These are phyloP conservation scores for Globisporangium mamillatum DNA, from an alignment of 352 stramenopile species.

Conservation along the genomic window DNA sequence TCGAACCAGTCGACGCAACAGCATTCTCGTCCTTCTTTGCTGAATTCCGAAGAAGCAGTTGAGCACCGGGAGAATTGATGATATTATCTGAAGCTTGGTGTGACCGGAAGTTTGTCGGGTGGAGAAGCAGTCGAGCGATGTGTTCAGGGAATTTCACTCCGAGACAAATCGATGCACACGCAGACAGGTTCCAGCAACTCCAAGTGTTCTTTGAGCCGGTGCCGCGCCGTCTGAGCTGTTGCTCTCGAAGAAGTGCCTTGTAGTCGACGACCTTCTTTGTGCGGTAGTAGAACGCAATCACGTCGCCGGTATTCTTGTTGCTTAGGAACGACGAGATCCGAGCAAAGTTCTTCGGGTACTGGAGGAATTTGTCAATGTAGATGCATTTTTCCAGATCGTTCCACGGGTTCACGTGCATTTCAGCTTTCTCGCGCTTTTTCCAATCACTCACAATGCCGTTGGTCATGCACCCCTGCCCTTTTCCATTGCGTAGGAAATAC, in stretches of 20 bases:
- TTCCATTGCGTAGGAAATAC: slow-evolving; percentile 48
- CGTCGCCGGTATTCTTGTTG: slow-evolving; percentile 97
- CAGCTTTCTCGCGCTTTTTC: slow-evolving; percentile 59
- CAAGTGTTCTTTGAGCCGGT: slow-evolving; percentile 86
- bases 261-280: slow-evolving; percentile 98
- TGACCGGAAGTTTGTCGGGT: slow-evolving; percentile 81
- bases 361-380: slow-evolving; percentile 98
- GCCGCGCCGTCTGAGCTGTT: slow-evolving; percentile 80
- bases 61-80: slow-evolving; percentile 69
- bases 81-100: slow-evolving; percentile 87
- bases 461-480: slow-evolving; percentile 62
- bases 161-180: slow-evolving; percentile 75
- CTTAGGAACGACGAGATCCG: slow-evolving; percentile 92
- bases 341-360: slow-evolving; percentile 99
- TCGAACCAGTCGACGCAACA: not conserved
- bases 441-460: slow-evolving; percentile 63
- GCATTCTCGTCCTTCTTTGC: slow-evolving; percentile 13
- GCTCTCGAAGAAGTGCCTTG: slow-evolving; percentile 91
- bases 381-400: slow-evolving; percentile 99
- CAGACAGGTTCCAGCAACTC: slow-evolving; percentile 87
- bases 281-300: slow-evolving; percentile 98
- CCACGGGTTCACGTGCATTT: slow-evolving; percentile 93
- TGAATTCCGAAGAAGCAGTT: slow-evolving; percentile 34
- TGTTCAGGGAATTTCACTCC: slow-evolving; percentile 77
- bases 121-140: slow-evolving; percentile 65